These are phyloP conservation scores for Vigna reflexopilosa DNA, from an alignment of 306 rosid species.

Conservation along the genomic window DNA sequence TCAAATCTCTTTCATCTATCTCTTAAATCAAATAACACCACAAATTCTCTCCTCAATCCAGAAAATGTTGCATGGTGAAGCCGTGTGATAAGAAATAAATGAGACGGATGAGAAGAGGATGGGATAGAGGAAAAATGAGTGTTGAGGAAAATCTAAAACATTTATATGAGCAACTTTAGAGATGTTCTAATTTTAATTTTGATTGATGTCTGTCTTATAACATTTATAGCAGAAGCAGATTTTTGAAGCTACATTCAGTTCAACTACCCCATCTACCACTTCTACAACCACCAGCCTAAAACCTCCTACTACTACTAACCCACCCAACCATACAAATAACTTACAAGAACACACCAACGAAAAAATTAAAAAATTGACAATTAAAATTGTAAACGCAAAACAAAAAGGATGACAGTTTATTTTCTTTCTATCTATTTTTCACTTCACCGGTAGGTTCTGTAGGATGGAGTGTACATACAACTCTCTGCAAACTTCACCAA, in stretches of 20 bases:
- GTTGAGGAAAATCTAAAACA: not conserved
- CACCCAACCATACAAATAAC: conserved; percentile 34
- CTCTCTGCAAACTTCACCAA: conserved; percentile 89
- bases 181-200: conserved; percentile 26
- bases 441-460: conserved; percentile 79
- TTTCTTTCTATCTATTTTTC: not conserved
- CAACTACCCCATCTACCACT: conserved; percentile 43
- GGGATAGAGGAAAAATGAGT: not conserved
- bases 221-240: conserved; percentile 22
- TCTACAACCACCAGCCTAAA: conserved; percentile 39
- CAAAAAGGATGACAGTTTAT: not conserved
- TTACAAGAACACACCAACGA: conserved; percentile 26
- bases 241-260: conserved; percentile 37
- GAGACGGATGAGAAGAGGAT: not conserved
- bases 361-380: conserved; percentile 37
- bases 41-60: not conserved
- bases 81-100: not conserved
- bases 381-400: conserved; percentile 9
- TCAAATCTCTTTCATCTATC: too few species aligned
- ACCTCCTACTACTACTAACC: conserved; percentile 4
- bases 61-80: not conserved
- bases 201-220: not conserved
- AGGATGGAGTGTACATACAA: conserved; percentile 94
- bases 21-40: too few species aligned
- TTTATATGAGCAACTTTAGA: not conserved